Conservation (phyloP, 257 asterid species). For the Fraxinus pennsylvanica region DNA sequence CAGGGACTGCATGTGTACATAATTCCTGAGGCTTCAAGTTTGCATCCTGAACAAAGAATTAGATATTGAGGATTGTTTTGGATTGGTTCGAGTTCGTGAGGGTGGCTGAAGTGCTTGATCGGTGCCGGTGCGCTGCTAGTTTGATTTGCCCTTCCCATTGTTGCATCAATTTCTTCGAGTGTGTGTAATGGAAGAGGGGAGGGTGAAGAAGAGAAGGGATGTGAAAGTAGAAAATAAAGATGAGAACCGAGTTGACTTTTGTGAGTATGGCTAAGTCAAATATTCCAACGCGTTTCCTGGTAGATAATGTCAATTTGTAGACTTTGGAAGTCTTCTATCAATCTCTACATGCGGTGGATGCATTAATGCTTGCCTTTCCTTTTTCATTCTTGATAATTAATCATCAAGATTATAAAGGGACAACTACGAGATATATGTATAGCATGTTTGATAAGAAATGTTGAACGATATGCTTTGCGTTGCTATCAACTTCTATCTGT, state of each 20-base stretch:
- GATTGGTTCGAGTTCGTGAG: constrained; percentile 47
- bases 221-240: too few relatives aligned
- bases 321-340: too few relatives aligned
- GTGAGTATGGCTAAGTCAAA: neutral
- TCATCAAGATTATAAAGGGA: too few relatives aligned
- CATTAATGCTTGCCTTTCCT: too few relatives aligned
- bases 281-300: neutral
- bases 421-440: too few relatives aligned
- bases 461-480: too few relatives aligned
- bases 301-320: too few relatives aligned
- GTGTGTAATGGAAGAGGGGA: neutral
- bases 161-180: neutral
- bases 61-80: constrained; percentile 13
- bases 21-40: constrained; percentile 39
- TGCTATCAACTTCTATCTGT: too few relatives aligned
- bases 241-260: neutral
- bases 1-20: constrained; percentile 63
- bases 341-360: too few relatives aligned
- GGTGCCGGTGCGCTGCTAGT: neutral
- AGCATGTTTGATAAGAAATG: too few relatives aligned
- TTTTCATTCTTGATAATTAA: too few relatives aligned
- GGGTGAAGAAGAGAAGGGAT: neutral
- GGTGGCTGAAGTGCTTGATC: constrained; percentile 50
- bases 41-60: constrained; percentile 52
- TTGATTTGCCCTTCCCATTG: neutral